Base-by-base conservation (phyloP, 148 eudicot species). In the Mesembryanthemum crystallinum region DNA sequence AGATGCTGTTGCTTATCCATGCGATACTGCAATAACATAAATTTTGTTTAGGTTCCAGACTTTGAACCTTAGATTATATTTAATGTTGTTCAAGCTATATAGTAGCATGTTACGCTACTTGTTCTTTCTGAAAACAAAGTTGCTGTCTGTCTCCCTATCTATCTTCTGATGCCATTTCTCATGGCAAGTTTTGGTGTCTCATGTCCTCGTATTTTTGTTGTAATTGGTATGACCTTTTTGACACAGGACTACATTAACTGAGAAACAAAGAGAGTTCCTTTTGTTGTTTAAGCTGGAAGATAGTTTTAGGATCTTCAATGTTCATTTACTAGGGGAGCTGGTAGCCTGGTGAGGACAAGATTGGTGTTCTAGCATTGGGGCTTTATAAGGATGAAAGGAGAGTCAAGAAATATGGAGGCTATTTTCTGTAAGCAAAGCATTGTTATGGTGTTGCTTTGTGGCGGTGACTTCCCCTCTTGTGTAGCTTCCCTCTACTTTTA, bases 381-480 rank as follows among this genome's bases (percentile, higher is more conserved):
- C 39, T 37, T 62, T 33, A 8, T 33, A 10, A 51, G 47, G 37
- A 27, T 35, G 52, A 39, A 39, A 15, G 2, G 21, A 8, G 3
- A 1, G 20, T 54, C 9, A 17, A n/a, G 32, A 23, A 18, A 42
- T 37, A 55, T 27, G 67, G 43, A 49, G 6, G 13, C 30, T 51
- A 15, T 59, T 61, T 33, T 35, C 65, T 68, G 14, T 59, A 29
- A 23, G 9, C 49, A 21, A 29, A 23, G 9, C 49, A 21, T 35
- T 51, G 42, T 25, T 21, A 32, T 61, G 35, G 28, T 78, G 71
- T 12, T 65, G 62, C 51, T 47, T 65, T 57, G n/a, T 28, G 58
- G 43, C 49, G 47, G 60, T 37, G 28, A 27, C 49, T 30, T 45
- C n/a, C n/a, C 18, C 18, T 58, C 39, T 78, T 21, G 23, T 73